phyloP scores from a whole-genome alignment of 75 land plant species.

The Pseudotsuga menziesii region DNA sequence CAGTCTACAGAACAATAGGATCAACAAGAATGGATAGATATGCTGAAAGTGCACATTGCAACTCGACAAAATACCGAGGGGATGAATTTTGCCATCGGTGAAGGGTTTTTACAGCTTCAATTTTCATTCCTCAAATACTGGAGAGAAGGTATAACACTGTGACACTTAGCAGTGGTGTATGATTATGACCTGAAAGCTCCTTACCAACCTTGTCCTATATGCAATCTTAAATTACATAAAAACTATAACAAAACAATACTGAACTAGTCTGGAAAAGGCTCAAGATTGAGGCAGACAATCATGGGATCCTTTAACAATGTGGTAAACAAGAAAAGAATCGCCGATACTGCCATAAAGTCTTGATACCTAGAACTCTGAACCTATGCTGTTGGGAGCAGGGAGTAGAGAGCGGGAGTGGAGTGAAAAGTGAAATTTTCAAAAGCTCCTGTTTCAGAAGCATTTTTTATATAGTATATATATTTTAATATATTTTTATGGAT shows the following conservation, averaged over 20 bases:
- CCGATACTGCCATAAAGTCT: background rate
- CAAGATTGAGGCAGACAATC: background rate
- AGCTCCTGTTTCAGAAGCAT: too few relatives aligned
- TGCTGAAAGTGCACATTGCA: background rate
- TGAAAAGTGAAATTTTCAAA: too few relatives aligned
- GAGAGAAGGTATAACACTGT: background rate
- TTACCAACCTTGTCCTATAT: too few relatives aligned
- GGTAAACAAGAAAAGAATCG: background rate
- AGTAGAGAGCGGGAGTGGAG: too few relatives aligned
- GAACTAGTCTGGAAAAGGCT: background rate
- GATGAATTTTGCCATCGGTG: background rate
- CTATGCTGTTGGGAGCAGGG: too few relatives aligned
- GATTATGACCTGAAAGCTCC: too few relatives aligned
- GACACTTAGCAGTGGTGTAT: too few relatives aligned
- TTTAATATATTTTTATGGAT: too few relatives aligned
- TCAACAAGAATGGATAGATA: background rate
- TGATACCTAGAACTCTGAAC: too few relatives aligned
- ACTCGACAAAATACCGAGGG: background rate
- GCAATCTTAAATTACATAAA: too few relatives aligned
- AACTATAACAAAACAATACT: background rate
- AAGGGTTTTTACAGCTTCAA: background rate
- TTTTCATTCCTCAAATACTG: background rate
- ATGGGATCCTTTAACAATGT: background rate
- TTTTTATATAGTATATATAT: too few relatives aligned
- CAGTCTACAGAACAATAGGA: background rate